phyloP scores from a whole-genome alignment of 805 yeast genomes.

The Metahyphopichia silvanorum region DNA sequence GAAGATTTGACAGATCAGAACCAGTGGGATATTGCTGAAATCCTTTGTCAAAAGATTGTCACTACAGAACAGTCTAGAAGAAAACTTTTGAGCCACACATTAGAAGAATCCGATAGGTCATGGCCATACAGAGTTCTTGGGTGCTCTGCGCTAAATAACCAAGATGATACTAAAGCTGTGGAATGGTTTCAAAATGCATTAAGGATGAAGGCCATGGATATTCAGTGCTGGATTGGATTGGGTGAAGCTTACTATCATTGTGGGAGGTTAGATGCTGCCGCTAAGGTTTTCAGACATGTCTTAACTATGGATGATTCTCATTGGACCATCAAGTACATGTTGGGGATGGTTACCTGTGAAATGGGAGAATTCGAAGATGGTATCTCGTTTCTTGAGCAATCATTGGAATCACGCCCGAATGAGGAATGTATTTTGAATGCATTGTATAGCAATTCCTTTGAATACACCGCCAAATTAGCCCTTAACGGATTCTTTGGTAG shows the following conservation, averaged over 20 bases:
- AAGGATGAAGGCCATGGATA: constrained; percentile 61
- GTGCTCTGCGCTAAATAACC: constrained; percentile 65
- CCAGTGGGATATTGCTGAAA: constrained; percentile 86
- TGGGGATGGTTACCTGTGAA: constrained; percentile 62
- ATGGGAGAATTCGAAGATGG: constrained; percentile 68
- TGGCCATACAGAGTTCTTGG: constrained; percentile 95
- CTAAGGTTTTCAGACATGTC: constrained; percentile 74
- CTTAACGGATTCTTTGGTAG: constrained; percentile 64
- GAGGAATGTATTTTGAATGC: constrained; percentile 50
- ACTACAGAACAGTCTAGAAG: constrained; percentile 59
- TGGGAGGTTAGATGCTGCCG: constrained; percentile 85
- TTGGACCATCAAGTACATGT: constrained; percentile 63
- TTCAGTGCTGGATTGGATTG: constrained; percentile 88
- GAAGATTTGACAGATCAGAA: constrained; percentile 59
- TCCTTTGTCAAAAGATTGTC: constrained; percentile 64
- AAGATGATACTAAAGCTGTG: constrained; percentile 74
- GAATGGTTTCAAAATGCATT: constrained; percentile 87
- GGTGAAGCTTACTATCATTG: constrained; percentile 91
- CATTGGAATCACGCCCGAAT: constrained; percentile 42
- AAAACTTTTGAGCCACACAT: constrained; percentile 27
- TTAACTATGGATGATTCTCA: constrained; percentile 48
- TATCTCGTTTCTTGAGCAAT: constrained; percentile 39
- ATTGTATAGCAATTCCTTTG: constrained; percentile 54
- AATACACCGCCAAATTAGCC: constrained; percentile 51
- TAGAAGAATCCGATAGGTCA: constrained; percentile 37